phyloP scores from a whole-genome alignment of 805 yeast genomes.

The Candida gorgasii region DNA sequence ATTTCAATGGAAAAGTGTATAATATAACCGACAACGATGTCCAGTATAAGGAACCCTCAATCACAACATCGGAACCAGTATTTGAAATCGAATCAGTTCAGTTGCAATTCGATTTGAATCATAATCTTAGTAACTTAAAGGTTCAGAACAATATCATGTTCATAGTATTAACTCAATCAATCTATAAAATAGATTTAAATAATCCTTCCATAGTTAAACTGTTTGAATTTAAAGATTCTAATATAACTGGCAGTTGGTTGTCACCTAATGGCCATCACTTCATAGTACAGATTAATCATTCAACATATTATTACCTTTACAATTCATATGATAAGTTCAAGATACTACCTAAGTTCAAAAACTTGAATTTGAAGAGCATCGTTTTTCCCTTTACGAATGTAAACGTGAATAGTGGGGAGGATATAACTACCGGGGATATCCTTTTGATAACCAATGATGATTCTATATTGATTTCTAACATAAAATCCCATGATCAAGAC shows the following conservation, averaged over 20 bases:
- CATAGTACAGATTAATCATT: slow-evolving; percentile 26
- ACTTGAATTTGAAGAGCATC: slow-evolving; percentile 25
- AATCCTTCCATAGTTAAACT: slow-evolving; percentile 34
- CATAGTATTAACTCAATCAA: slow-evolving; percentile 21
- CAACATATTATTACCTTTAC: slow-evolving; percentile 32
- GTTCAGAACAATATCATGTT: slow-evolving; percentile 40
- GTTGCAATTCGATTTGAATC: slow-evolving; percentile 35
- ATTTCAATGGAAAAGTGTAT: too few relatives aligned
- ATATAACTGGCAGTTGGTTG: slow-evolving; percentile 34
- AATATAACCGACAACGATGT: too few relatives aligned
- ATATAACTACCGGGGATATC: slow-evolving; percentile 29
- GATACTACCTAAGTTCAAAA: slow-evolving; percentile 32
- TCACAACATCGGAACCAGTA: slow-evolving; percentile 18
- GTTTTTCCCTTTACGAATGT: slow-evolving; percentile 24
- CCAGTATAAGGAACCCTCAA: too few relatives aligned
- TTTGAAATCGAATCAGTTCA: slow-evolving; percentile 39
- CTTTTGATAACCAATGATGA: slow-evolving; percentile 32
- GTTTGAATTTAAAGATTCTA: slow-evolving; percentile 18
- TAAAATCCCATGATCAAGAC: slow-evolving; percentile 29
- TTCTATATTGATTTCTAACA: slow-evolving; percentile 24
- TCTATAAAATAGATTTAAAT: slow-evolving; percentile 34
- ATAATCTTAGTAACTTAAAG: slow-evolving; percentile 24
- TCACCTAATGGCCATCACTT: slow-evolving; percentile 40
- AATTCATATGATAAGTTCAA: slow-evolving; percentile 33
- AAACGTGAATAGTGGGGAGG: neutral